phyloP scores from a whole-genome alignment of 2,329 filamentous ascomycete genomes.

The Lanzia echinophila region DNA sequence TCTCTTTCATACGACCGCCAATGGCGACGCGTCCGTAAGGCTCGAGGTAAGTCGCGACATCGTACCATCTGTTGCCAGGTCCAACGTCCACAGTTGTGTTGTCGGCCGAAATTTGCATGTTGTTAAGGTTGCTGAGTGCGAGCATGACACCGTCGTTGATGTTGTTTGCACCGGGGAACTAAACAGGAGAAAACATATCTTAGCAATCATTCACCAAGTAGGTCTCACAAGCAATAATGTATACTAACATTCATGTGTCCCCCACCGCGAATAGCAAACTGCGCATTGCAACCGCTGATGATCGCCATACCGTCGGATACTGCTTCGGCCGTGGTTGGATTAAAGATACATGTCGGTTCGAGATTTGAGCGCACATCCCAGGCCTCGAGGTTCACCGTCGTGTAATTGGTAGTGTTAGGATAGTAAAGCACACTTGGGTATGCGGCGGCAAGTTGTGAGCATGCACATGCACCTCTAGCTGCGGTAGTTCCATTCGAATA shows the following conservation, averaged over 20 bases:
- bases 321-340: neutral
- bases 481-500: no score
- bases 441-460: neutral
- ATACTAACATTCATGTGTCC: slow-evolving; percentile 17
- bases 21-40: slow-evolving; percentile 9
- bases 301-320: slow-evolving; percentile 16
- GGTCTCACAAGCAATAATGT: no score
- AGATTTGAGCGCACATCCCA: slow-evolving; percentile 1
- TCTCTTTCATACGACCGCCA: slow-evolving; percentile 13
- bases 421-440: neutral
- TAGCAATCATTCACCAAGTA: neutral
- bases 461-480: slow-evolving; percentile 5
- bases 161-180: slow-evolving; percentile 42
- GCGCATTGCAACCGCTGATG: slow-evolving; percentile 13
- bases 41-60: slow-evolving; percentile 15
- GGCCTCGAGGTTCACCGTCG: neutral
- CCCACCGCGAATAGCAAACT: slow-evolving; percentile 24
- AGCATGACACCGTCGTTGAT: slow-evolving; percentile 44
- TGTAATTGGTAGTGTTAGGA: neutral
- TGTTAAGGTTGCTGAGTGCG: slow-evolving; percentile 34
- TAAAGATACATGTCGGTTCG: slow-evolving; percentile 2
- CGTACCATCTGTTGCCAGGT: slow-evolving; percentile 34
- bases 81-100: slow-evolving; percentile 30
- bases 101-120: slow-evolving; percentile 25
- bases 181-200: no score